phyloP scores from a whole-genome alignment of 1,284 basidiomycete species.

The Cryptococcus sp. region DNA sequence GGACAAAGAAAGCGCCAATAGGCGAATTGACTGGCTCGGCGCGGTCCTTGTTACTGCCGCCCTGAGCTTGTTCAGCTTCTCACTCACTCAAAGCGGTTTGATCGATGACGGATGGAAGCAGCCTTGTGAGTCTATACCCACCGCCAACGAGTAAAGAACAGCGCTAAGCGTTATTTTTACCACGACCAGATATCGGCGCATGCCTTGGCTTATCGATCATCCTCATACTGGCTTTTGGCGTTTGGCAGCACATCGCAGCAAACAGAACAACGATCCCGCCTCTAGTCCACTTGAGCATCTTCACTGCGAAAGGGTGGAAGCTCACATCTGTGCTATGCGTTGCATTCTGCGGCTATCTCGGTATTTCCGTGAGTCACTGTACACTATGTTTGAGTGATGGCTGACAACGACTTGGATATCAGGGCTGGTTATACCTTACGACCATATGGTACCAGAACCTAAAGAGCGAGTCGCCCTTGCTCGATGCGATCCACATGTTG shows the following conservation, averaged over 20 bases:
- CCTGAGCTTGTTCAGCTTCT: constrained; percentile 37
- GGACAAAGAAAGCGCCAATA: constrained; percentile 1
- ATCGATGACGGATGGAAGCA: constrained; percentile 29
- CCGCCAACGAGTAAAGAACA: not conserved
- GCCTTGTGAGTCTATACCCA: constrained; percentile 24
- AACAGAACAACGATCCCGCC: constrained; percentile 25
- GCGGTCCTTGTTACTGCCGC: constrained; percentile 32
- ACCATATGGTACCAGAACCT: constrained; percentile 35
- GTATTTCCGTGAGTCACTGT: constrained; percentile 13
- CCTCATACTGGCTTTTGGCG: constrained; percentile 37
- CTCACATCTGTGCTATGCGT: constrained; percentile 18
- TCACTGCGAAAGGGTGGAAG: constrained; percentile 16
- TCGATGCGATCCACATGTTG: constrained; percentile 30
- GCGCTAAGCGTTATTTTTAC: not conserved
- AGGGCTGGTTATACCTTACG: constrained; percentile 22
- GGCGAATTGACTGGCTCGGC: constrained; percentile 37
- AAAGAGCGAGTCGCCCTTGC: constrained; percentile 21
- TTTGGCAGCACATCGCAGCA: constrained; percentile 36
- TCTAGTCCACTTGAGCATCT: constrained; percentile 28
- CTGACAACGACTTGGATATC: not conserved
- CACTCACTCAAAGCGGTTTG: constrained; percentile 33
- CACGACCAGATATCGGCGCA: constrained; percentile 40
- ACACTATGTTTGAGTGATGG: not conserved
- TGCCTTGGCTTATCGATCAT: constrained; percentile 36
- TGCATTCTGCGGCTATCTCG: constrained; percentile 19